Evolutionary conservation across 192 early-diverging fungal species (phyloP).

Genomic region (Kickxella alabastrina): DNA sequence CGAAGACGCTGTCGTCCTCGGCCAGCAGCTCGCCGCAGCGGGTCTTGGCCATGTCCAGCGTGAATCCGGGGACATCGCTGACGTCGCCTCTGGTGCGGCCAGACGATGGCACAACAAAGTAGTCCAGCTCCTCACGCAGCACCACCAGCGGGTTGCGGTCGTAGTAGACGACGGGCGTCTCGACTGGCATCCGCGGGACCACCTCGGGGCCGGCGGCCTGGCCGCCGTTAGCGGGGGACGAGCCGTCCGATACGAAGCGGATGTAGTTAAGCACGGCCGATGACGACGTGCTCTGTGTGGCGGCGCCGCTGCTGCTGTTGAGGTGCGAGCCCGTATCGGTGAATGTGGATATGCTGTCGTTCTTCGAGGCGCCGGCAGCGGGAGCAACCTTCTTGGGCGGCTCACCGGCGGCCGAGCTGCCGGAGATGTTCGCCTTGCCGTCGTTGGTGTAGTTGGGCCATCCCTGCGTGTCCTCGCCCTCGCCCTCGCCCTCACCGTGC

Average conservation of each 20-base stretch:
- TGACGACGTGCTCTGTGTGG: slow-evolving; percentile 49
- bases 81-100: slow-evolving; percentile 40
- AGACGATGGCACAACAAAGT: slow-evolving; percentile 57
- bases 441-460: slow-evolving; percentile 42
- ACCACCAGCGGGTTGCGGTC: slow-evolving; percentile 70
- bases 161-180: slow-evolving; percentile 24
- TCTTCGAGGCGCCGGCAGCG: slow-evolving; percentile 26
- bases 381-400: slow-evolving; percentile 15
- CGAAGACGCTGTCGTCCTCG: slow-evolving; percentile 69
- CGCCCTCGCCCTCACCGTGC: not conserved
- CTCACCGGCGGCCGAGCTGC: slow-evolving; percentile 4
- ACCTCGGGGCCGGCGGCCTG: slow-evolving; percentile 2
- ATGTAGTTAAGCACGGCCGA: slow-evolving; percentile 52
- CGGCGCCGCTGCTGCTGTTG: slow-evolving; percentile 44
- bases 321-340: slow-evolving; percentile 32
- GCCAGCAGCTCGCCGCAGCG: slow-evolving; percentile 61
- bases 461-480: slow-evolving; percentile 7
- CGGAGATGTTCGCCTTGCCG: slow-evolving; percentile 29
- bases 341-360: slow-evolving; percentile 43
- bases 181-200: slow-evolving; percentile 2
- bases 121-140: slow-evolving; percentile 75
- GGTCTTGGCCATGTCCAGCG: slow-evolving; percentile 56
- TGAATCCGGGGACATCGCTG: slow-evolving; percentile 40
- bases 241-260: slow-evolving; percentile 36
- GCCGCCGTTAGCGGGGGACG: slow-evolving; percentile 3